A percentile compares a stretch with the other conserved stretches of the same genome.
phyloP scores from a whole-genome alignment of 2,329 filamentous ascomycete species.

The Diaporthe sp. region DNA sequence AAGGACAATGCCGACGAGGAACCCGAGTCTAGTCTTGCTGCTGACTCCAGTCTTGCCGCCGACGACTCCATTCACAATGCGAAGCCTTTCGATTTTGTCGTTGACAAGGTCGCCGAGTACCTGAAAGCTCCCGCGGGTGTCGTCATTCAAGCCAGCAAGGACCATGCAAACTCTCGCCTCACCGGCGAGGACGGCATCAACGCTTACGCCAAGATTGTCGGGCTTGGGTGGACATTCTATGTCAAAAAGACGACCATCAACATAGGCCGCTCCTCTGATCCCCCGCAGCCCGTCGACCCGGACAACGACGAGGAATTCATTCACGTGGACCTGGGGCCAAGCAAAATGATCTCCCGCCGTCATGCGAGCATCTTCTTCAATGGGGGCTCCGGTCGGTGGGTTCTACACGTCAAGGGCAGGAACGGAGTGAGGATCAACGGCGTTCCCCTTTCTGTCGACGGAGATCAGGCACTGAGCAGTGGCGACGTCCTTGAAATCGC shows the following conservation, averaged over 20 bases:
- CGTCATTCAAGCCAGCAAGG: conserved; percentile 67
- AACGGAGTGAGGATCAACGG: conserved; percentile 92
- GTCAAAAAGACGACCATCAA: conserved; percentile 80
- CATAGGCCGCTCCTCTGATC: conserved; percentile 77
- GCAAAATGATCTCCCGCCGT: conserved; percentile 82
- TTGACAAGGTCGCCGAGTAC: conserved; percentile 65
- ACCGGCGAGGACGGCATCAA: conserved; percentile 70
- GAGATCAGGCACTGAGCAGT: conserved; percentile 76
- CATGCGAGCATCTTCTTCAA: conserved; percentile 83
- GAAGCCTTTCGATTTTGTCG: conserved; percentile 65
- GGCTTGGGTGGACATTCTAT: conserved; percentile 86
- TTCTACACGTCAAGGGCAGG: conserved; percentile 86
- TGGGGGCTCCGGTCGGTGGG: conserved; percentile 79
- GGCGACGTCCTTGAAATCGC: conserved; percentile 93
- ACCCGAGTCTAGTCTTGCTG: conserved; percentile 32
- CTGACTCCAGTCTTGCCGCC: conserved; percentile 52
- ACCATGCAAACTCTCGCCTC: conserved; percentile 73
- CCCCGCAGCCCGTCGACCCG: conserved; percentile 52
- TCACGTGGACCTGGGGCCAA: conserved; percentile 89
- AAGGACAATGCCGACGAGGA: conserved; percentile 58
- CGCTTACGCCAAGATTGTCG: conserved; percentile 86
- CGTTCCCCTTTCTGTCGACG: conserved; percentile 72
- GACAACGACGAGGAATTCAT: conserved; percentile 64
- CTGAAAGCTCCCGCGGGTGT: conserved; percentile 54
- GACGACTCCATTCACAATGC: conserved; percentile 51